These are phyloP conservation scores for Blakeslea trispora DNA, from an alignment of 371 early-diverging fungal genomes.

Conservation along the genomic window DNA sequence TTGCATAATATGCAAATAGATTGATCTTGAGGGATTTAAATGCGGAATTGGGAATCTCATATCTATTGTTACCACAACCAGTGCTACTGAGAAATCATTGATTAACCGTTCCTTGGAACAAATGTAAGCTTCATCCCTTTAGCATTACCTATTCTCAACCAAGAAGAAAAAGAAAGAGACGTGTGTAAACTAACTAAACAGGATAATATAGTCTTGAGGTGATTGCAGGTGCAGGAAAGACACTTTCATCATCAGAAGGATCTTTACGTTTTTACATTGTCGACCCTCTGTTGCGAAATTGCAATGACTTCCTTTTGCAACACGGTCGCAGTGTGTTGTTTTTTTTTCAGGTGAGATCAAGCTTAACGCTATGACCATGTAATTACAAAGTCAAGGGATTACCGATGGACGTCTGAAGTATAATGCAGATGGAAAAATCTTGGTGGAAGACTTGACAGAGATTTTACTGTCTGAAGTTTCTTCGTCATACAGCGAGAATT, in stretches of 20 bases:
- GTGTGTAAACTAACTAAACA: too few relatives aligned
- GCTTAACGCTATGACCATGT: constrained; percentile 4
- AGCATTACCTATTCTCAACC: too few relatives aligned
- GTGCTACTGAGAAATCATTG: too few relatives aligned
- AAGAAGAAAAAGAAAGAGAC: too few relatives aligned
- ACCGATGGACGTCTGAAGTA: constrained; percentile 9
- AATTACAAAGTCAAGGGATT: constrained; percentile 10
- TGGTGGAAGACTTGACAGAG: constrained; percentile 9
- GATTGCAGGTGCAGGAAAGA: constrained; percentile 14
- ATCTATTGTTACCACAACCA: too few relatives aligned
- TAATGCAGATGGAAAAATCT: constrained; percentile 10
- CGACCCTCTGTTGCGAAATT: background rate
- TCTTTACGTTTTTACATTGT: constrained; percentile 11
- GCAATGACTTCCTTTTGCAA: too few relatives aligned
- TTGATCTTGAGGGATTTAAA: too few relatives aligned
- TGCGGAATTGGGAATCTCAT: too few relatives aligned
- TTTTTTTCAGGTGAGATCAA: constrained; percentile 10
- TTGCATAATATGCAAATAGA: too few relatives aligned
- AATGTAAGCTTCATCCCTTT: too few relatives aligned
- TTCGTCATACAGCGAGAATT: constrained; percentile 14
- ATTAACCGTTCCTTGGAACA: too few relatives aligned
- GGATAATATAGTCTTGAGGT: constrained; percentile 1
- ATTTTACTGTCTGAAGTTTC: constrained; percentile 22
- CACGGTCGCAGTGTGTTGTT: background rate
- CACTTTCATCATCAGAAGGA: constrained; percentile 12